Evolutionary conservation across 345 rosid genomes (phyloP).

Genomic region (Aurinia saxatilis): DNA sequence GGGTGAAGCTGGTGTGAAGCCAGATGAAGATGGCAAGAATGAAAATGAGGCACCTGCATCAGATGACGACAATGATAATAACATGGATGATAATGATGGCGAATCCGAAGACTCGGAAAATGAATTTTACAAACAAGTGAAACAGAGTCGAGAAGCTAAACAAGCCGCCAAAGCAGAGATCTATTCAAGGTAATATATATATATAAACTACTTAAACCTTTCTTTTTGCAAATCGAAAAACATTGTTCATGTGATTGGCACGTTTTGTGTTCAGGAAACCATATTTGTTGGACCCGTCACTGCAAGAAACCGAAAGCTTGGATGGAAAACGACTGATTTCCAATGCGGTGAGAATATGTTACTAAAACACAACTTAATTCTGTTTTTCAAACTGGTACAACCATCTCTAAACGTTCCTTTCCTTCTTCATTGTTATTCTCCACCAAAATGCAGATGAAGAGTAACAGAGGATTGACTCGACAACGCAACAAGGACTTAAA

Average conservation of each 20-base stretch:
- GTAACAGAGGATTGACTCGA: slow-evolving; percentile 71
- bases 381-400: not conserved
- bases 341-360: slow-evolving; percentile 37
- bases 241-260: not conserved
- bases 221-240: not conserved
- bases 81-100: slow-evolving; percentile 26
- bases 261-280: slow-evolving; percentile 19
- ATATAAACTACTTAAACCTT: not conserved
- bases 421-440: not conserved
- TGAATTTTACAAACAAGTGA: slow-evolving; percentile 62
- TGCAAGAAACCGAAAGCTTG: slow-evolving; percentile 51
- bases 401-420: not conserved
- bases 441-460: slow-evolving; percentile 40
- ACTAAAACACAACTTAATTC: not conserved
- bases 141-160: slow-evolving; percentile 46
- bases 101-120: slow-evolving; percentile 43
- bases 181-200: slow-evolving; percentile 44
- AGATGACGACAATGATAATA: slow-evolving; percentile 29
- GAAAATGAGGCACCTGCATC: slow-evolving; percentile 25
- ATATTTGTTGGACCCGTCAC: slow-evolving; percentile 20
- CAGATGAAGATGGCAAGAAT: slow-evolving; percentile 47
- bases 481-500: slow-evolving; percentile 49
- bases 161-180: slow-evolving; percentile 62
- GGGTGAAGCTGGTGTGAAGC: slow-evolving; percentile 66
- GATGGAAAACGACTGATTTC: slow-evolving; percentile 64